Evolutionary conservation across 805 yeast genomes (phyloP).

Genomic region (Candida sithepensis): DNA sequence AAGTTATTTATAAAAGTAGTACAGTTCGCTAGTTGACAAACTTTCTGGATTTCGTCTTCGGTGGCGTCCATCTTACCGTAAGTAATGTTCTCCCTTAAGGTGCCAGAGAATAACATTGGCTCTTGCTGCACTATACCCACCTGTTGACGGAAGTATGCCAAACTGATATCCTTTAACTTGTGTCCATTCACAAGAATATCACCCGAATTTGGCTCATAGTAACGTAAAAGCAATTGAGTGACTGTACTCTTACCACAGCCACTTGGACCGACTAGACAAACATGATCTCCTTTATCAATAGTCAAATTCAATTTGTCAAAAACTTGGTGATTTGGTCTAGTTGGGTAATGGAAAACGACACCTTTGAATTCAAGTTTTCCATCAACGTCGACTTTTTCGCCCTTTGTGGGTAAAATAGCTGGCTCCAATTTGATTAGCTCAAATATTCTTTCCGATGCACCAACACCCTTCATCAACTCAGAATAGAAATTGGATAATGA

Average conservation of each 20-base stretch:
- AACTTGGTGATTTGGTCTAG: constrained; percentile 68
- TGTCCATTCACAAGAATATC: constrained; percentile 59
- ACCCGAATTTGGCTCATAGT: constrained; percentile 77
- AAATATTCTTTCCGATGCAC: constrained; percentile 89
- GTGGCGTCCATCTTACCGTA: constrained; percentile 69
- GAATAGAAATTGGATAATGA: constrained; percentile 89
- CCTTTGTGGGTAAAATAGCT: constrained; percentile 61
- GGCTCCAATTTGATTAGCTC: constrained; percentile 82
- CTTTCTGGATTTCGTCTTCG: constrained; percentile 55
- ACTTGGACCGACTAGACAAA: constrained; percentile 94
- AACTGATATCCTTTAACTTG: constrained; percentile 58
- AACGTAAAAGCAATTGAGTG: constrained; percentile 71
- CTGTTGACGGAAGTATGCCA: constrained; percentile 67
- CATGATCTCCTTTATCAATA: constrained; percentile 77
- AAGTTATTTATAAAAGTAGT: constrained; percentile 62
- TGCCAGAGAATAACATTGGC: constrained; percentile 83
- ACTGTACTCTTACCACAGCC: constrained; percentile 95
- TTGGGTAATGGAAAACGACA: constrained; percentile 76
- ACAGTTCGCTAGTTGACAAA: constrained; percentile 72
- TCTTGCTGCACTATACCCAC: constrained; percentile 94
- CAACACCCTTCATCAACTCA: constrained; percentile 95
- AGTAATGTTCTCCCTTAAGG: constrained; percentile 75
- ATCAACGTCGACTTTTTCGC: constrained; percentile 42
- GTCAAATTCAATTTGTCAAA: constrained; percentile 58
- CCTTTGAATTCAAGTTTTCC: constrained; percentile 62